Percentiles rank a stretch among this genome's conserved stretches.
phyloP scores from a whole-genome alignment of 2,329 filamentous ascomycete species.

The Calonectria naviculata region DNA sequence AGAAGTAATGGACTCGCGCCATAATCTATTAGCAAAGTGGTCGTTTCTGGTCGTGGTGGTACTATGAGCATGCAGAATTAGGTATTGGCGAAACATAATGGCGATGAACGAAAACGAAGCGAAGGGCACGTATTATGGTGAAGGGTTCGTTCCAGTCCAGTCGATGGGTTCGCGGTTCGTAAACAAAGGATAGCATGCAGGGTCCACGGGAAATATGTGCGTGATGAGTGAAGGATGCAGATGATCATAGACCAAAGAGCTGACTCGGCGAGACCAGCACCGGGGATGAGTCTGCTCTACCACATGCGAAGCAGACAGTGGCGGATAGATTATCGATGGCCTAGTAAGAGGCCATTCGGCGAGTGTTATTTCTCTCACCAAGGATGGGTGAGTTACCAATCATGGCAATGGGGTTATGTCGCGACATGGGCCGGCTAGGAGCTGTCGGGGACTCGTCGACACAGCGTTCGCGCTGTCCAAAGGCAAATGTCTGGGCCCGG shows the following conservation, averaged over 20 bases:
- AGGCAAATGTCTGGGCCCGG: constrained; percentile 94
- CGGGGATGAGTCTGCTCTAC: constrained; percentile 32
- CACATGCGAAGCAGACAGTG: constrained; percentile 43
- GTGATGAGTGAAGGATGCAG: constrained; percentile 15
- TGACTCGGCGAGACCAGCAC: constrained; percentile 42
- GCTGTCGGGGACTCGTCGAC: constrained; percentile 71
- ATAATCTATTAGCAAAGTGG: constrained; percentile 41
- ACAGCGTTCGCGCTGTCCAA: constrained; percentile 76
- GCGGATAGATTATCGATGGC: constrained; percentile 28
- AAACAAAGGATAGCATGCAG: constrained; percentile 19
- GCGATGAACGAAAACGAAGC: constrained; percentile 14
- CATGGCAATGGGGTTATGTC: constrained; percentile 54
- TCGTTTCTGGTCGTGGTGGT: constrained; percentile 42
- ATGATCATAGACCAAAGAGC: constrained; percentile 35
- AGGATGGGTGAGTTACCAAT: constrained; percentile 58
- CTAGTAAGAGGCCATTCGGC: constrained; percentile 75
- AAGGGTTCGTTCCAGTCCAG: constrained; percentile 21
- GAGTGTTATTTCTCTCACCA: constrained; percentile 63
- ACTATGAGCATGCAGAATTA: constrained; percentile 41
- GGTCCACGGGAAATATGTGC: constrained; percentile 30
- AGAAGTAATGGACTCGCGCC: constrained; percentile 35
- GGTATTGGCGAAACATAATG: constrained; percentile 22
- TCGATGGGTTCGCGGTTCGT: constrained; percentile 23
- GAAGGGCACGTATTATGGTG: constrained; percentile 26
- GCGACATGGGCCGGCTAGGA: constrained; percentile 54